Evolutionary conservation across 2,329 filamentous ascomycete species (phyloP), one percentile per base, ranked within the genome.

Genomic region (Colletotrichum abscissum): DNA sequence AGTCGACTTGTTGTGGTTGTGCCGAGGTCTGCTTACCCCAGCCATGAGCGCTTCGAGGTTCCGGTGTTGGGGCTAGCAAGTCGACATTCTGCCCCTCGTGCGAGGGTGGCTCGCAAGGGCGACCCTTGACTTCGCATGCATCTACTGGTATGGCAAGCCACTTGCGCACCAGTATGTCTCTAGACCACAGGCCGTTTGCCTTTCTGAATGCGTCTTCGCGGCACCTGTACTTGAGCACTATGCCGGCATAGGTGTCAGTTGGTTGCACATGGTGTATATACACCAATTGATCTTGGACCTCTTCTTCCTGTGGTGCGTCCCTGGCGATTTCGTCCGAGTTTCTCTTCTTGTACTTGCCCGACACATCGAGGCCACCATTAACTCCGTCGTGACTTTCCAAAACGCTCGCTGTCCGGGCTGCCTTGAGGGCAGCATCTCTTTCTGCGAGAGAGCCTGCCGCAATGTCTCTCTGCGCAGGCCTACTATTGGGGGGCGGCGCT

Each of bases 161-260:
- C 78, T 94, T 94, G 72, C 95, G 92, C 60, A 92, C 91, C 81
- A 98, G 96, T 46, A 98, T 93, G 80, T 98, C 97, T 75, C 95
- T 94, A 7, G 95, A 94, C 97, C 97, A 99, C 79, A 99, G 91
- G 12, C 97, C 91, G 81, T 99, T 99, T 52, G 95, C 92, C 80
- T 94, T 97, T 72, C 94, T 90, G 76, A 99, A 92, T 2, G 93
- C 89, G 60, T 95, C 93, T 69, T 95, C 92, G 75, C 94, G 91
- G 81, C 96, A 98, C 78, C 94, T 93, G 82, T 97, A 99, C 78
- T 92, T 94, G 76, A 99, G 92, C 65, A 97, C 93, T 63, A 99
- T 92, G 3, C 97, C 96, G 1, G 95, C 95, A 77, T 98, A 92
- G 1, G 95, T 98, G 83, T 99, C 97, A 57, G 90, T 90, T 16